Base-by-base conservation (phyloP, 176 grass and related monocot species). In the Oryza australiensis region DNA sequence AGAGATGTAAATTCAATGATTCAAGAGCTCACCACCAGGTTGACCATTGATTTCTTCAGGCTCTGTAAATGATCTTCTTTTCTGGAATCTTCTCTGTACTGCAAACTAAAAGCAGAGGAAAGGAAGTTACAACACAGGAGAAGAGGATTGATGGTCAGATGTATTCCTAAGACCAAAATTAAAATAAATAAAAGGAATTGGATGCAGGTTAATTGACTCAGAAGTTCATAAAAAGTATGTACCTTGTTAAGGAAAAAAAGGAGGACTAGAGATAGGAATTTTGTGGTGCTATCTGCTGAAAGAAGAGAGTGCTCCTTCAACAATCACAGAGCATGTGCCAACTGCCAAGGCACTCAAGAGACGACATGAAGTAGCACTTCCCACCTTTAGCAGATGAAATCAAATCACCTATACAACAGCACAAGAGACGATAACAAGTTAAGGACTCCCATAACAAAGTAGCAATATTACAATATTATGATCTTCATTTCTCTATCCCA, bases 11-110 rank as follows among this genome's bases (percentile, higher is more conserved):
- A 33, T 27, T 8, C 11, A 22, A 35, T 42, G 30, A 72, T 83
- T 26, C 28, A 55, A 74, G 73, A 69, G 78, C 90, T 93, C 72
- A 98, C 96, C 89, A 93, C 90, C 30, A 90, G 96, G 41, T 95
- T 93, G 34, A 98, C 22, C 22, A 85, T 65, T 12, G 85, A 93
- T 62, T 82, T 90, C 82, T 88, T 98, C 29, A 98, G 66, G 82
- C 79, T 88, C 96, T 98, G 88, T 67, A 72, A 23, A 72, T 74
- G 32, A 41, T 76, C 26, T 51, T 64, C 3, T 88, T 92, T 68
- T 91, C 90, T 62, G 45, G 37, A 78, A 89, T 55, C 81, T 82
- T 77, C 85, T 75, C 77, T 81, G 71, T 12, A 68, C 18, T 84
- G 69, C n/a, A 68, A 80, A 70, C 43, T 85, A 89, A 74, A 37